Evolutionary conservation across 169 alveolate species (phyloP), one percentile per base, ranked within the genome.

Genomic region (Plasmodium malariae): DNA sequence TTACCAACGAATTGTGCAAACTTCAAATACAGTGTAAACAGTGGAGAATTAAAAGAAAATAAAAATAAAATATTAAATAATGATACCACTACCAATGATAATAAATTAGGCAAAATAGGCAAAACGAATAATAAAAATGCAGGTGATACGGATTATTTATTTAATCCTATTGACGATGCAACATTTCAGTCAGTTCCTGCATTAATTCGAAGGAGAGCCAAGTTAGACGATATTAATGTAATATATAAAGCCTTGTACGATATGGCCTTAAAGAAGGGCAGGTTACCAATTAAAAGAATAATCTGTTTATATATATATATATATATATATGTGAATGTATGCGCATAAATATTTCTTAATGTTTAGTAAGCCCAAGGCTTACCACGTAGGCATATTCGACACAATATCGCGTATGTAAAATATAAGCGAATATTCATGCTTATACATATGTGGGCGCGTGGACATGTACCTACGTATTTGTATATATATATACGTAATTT

Each of bases 101-200:
- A 40, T 63, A 60, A 45, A n/a, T n/a, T n/a, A n/a, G n/a, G n/a
- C n/a, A n/a, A n/a, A n/a, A n/a, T n/a, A 74, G 59, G 60, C 14
- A 62, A 76, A 37, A 67, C 40, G 65, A 68, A 80, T 59, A 62
- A 67, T 12, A n/a, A 28, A 34, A 49, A 51, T 65, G 60, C 7
- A n/a, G 24, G 24, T 28, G 54, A 65, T 67, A 65, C 43, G 40
- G 62, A 63, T 54, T 7, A 54, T 59, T 7, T 37, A 36, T 83
- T 83, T 67, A 14, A 9, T 26, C 83, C 91, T 88, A 70, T 93
- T 49, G 88, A 92, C 55, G 90, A 93, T 48, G 65, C 28, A 3
- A 92, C 93, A 57, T 93, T 92, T 76, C 95, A 92, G 49, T 30
- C 88, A 2, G 92, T 93, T 19, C 96, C 96, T n/a, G 37, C 78